phyloP scores from a whole-genome alignment of 192 early-diverging fungal species.

The Paraglomus occultum region DNA sequence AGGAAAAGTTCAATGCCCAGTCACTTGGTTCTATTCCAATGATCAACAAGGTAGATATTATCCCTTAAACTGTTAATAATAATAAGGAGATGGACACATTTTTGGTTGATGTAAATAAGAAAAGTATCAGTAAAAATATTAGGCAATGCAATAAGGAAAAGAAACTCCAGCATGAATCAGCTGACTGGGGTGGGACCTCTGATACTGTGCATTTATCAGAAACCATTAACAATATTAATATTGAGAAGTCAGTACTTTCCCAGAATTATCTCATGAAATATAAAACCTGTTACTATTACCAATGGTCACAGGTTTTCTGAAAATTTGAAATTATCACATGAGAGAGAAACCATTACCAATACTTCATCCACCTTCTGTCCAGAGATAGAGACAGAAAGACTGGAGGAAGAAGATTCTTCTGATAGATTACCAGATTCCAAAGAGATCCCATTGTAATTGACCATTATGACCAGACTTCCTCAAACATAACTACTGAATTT shows the following conservation, averaged over 20 bases:
- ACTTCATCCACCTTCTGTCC: not conserved
- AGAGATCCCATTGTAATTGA: too few relatives aligned
- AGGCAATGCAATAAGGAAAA: slow-evolving; percentile 5
- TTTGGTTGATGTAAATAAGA: too few relatives aligned
- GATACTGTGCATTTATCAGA: not conserved
- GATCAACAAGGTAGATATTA: too few relatives aligned
- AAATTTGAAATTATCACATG: slow-evolving; percentile 16
- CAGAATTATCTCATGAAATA: not conserved
- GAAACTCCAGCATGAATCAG: not conserved
- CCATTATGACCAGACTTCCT: too few relatives aligned
- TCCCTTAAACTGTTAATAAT: too few relatives aligned
- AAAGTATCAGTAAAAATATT: slow-evolving; percentile 4
- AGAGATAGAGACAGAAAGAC: slow-evolving; percentile 2
- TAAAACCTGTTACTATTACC: not conserved
- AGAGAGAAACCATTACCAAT: slow-evolving; percentile 14
- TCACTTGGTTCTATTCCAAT: too few relatives aligned
- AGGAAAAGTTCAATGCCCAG: too few relatives aligned
- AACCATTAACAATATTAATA: slow-evolving; percentile 10
- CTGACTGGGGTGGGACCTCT: too few relatives aligned
- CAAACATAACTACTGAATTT: too few relatives aligned
- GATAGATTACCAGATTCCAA: too few relatives aligned
- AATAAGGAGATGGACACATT: too few relatives aligned
- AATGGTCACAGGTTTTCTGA: not conserved
- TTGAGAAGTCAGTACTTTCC: not conserved
- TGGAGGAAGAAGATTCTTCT: too few relatives aligned